These are phyloP conservation scores for Serpula lacrymans DNA, from an alignment of 768 basidiomycete genomes.

Conservation along the genomic window DNA sequence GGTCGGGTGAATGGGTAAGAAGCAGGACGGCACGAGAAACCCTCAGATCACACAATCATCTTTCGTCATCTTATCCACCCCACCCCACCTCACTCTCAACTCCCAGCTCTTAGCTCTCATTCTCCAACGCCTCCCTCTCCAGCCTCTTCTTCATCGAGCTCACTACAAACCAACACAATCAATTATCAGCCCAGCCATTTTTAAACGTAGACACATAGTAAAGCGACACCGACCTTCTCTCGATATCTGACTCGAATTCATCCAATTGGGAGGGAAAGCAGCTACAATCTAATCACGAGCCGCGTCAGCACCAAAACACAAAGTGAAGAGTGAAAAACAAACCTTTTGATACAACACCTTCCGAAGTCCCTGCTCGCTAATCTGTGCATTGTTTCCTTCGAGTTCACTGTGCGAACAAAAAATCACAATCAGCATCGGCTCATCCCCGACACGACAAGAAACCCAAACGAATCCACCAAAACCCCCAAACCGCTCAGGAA, in stretches of 20 bases:
- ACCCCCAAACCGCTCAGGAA: too few relatives aligned
- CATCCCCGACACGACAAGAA: too few relatives aligned
- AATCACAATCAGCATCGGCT: neutral
- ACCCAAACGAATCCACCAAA: too few relatives aligned
- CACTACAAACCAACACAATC: conserved; percentile 40
- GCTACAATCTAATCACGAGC: conserved; percentile 53
- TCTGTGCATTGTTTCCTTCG: conserved; percentile 65
- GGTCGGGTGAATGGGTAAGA: too few relatives aligned
- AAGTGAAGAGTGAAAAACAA: conserved; percentile 8
- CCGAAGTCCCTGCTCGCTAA: conserved; percentile 78
- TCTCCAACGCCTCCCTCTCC: conserved; percentile 69
- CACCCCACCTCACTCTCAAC: too few relatives aligned
- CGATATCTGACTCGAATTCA: conserved; percentile 82
- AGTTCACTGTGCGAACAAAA: conserved; percentile 36
- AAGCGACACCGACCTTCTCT: conserved; percentile 59
- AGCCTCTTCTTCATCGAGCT: conserved; percentile 82
- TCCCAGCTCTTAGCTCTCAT: conserved; percentile 44
- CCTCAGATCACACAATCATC: too few relatives aligned
- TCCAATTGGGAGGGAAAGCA: conserved; percentile 83
- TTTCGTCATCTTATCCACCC: too few relatives aligned
- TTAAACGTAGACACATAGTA: neutral
- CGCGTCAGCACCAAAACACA: neutral
- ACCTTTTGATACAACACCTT: conserved; percentile 83
- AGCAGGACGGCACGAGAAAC: too few relatives aligned
- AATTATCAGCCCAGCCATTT: too few relatives aligned